Conservation (phyloP, 2,329 filamentous ascomycete genomes). For the Colletotrichum karsti region DNA sequence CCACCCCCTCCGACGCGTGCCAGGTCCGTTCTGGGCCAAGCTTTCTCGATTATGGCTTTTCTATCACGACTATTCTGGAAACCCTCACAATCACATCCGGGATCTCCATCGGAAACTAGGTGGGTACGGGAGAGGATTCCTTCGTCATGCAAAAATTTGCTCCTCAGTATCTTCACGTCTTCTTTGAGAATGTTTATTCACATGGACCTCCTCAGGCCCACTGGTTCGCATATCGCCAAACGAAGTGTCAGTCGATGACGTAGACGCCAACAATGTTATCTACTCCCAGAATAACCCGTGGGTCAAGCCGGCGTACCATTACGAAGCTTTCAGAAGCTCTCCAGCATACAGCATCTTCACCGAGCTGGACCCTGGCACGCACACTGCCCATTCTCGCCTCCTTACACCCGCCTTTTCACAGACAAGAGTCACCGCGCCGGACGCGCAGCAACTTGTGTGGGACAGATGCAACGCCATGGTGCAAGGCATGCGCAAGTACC, state of each 20-base stretch:
- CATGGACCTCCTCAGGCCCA: not conserved
- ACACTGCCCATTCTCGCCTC: constrained; percentile 1
- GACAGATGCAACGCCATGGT: not conserved
- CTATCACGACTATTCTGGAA: not conserved
- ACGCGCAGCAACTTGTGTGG: not conserved
- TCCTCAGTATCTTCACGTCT: not conserved
- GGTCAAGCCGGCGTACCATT: constrained; percentile 9
- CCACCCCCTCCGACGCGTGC: constrained; percentile 5
- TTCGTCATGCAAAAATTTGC: no score
- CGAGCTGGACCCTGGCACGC: not conserved
- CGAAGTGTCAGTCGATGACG: constrained; percentile 13
- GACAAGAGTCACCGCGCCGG: not conserved
- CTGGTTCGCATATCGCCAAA: constrained; percentile 13
- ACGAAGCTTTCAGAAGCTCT: constrained; percentile 10
- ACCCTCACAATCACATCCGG: not conserved
- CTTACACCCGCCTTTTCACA: constrained; percentile 4
- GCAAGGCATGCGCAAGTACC: no score
- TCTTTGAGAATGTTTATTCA: not conserved
- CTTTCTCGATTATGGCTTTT: constrained; percentile 14
- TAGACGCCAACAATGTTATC: not conserved
- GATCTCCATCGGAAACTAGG: constrained; percentile 5
- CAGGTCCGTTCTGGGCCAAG: constrained; percentile 15
- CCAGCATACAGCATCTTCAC: constrained; percentile 9
- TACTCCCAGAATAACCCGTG: constrained; percentile 12
- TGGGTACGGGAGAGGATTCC: no score